A percentile compares a stretch with the other conserved stretches of the same genome.
These are phyloP conservation scores for Beta vulgaris DNA, from an alignment of 148 eudicot genomes.

Conservation along the genomic window DNA sequence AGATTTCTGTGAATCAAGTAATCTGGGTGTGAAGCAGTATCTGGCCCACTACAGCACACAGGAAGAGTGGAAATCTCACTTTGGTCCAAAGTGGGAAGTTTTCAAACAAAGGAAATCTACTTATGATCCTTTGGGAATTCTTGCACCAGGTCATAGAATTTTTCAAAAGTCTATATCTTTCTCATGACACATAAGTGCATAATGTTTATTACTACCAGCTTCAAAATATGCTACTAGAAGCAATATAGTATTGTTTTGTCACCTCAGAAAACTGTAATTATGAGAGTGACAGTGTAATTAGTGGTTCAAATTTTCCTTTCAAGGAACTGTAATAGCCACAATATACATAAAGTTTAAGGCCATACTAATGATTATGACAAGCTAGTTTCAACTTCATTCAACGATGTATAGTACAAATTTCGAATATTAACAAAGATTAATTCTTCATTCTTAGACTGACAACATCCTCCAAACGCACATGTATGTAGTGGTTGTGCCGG, in stretches of 20 bases:
- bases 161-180: conserved; percentile 55
- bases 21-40: conserved; percentile 70
- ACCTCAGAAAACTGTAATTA: conserved; percentile 20
- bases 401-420: not conserved
- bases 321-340: not conserved
- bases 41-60: conserved; percentile 59
- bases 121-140: conserved; percentile 85
- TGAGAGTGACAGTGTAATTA: conserved; percentile 10
- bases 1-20: conserved; percentile 46
- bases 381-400: not conserved
- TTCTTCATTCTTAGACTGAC: too few relatives aligned
- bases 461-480: too few relatives aligned
- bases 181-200: conserved; percentile 51
- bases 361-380: not conserved
- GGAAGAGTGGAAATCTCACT: conserved; percentile 66
- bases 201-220: too few relatives aligned
- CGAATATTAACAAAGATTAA: not conserved
- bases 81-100: conserved; percentile 67
- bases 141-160: conserved; percentile 85
- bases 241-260: not conserved
- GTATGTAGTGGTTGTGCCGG: too few relatives aligned
- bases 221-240: not conserved
- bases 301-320: conserved; percentile 3
- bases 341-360: not conserved
- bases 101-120: conserved; percentile 57